Conservation (phyloP, 164 flowering plant species). For the Akebia trifoliata region DNA sequence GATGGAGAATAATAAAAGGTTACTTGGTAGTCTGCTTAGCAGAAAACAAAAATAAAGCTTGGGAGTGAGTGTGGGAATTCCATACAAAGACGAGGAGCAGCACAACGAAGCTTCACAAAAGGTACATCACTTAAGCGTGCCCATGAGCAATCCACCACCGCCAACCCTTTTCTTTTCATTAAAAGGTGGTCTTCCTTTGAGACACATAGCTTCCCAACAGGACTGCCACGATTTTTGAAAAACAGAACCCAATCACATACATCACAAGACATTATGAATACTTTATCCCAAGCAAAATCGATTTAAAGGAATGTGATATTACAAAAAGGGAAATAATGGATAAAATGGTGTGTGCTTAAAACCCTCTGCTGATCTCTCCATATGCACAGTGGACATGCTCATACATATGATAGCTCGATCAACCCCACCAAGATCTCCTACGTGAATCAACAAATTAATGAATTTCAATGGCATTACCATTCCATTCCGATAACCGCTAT, state of each 20-base stretch:
- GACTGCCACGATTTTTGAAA: slow-evolving; percentile 42
- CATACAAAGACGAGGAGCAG: slow-evolving; percentile 93
- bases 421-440: no score
- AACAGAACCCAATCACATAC: not conserved
- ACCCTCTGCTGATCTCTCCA: no score
- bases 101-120: slow-evolving; percentile 82
- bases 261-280: no score
- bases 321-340: no score
- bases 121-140: slow-evolving; percentile 94
- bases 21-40: not conserved
- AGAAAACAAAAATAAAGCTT: not conserved
- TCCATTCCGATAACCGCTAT: no score
- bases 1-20: not conserved
- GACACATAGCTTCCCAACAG: slow-evolving; percentile 81
- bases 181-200: slow-evolving; percentile 76
- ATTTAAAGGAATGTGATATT: no score
- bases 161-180: slow-evolving; percentile 75
- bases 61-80: not conserved
- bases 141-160: slow-evolving; percentile 99
- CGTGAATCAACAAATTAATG: no score
- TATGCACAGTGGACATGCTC: no score
- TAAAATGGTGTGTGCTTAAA: no score
- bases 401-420: no score
- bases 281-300: no score
- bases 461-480: no score